A percentile compares a stretch with the other conserved stretches of the same genome.
Evolutionary conservation across 2,329 filamentous ascomycete genomes (phyloP).

Genomic region (Fusarium algeriense): DNA sequence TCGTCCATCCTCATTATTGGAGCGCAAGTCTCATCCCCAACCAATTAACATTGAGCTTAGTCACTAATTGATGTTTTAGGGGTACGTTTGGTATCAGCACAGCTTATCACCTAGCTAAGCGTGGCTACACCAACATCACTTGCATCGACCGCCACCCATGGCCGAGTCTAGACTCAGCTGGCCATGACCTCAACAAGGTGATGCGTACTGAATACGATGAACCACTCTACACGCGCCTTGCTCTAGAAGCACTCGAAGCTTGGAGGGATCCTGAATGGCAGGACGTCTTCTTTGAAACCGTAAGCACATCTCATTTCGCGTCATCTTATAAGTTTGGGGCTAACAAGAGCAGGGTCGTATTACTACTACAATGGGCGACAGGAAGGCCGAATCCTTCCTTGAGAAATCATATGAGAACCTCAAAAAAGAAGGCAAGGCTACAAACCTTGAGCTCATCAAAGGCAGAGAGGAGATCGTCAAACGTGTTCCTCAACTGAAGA

Average conservation of each 20-base stretch:
- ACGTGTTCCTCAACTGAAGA: neutral
- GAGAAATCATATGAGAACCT: neutral
- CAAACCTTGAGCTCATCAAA: neutral
- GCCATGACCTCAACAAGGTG: slow-evolving; percentile 38
- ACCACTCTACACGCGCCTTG: neutral
- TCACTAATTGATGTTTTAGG: neutral
- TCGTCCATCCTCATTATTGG: slow-evolving; percentile 15
- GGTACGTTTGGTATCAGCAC: slow-evolving; percentile 19
- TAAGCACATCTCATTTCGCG: neutral
- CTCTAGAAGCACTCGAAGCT: neutral
- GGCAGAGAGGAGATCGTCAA: neutral
- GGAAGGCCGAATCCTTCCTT: slow-evolving; percentile 1
- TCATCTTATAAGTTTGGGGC: too few species aligned
- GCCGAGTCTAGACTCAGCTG: slow-evolving; percentile 37
- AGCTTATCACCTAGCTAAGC: slow-evolving; percentile 14
- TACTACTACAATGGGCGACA: neutral
- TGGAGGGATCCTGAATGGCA: slow-evolving; percentile 14
- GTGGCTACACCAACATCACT: slow-evolving; percentile 31
- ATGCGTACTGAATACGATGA: slow-evolving; percentile 24
- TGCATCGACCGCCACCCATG: slow-evolving; percentile 38
- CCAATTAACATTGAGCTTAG: too few species aligned
- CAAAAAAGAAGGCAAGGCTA: neutral
- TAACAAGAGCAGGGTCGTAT: neutral
- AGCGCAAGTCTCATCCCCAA: neutral
- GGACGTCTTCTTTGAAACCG: neutral